Evolutionary conservation across 768 basidiomycete species (phyloP).

Genomic region (Termitomyces sp.): DNA sequence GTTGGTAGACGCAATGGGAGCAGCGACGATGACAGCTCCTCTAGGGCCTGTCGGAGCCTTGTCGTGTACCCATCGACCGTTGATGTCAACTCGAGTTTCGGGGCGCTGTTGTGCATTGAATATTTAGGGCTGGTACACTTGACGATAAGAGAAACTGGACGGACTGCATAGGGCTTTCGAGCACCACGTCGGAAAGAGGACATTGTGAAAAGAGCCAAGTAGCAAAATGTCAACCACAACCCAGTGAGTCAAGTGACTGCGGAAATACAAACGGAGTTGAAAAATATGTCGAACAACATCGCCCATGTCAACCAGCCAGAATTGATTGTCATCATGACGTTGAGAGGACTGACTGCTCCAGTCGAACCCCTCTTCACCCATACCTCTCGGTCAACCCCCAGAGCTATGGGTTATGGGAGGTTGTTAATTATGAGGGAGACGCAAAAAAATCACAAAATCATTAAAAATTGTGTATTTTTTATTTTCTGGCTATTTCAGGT

Average conservation of each 20-base stretch:
- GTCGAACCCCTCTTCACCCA: too few species aligned
- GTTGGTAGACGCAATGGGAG: conserved; percentile 34
- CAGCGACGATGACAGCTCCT: conserved; percentile 16
- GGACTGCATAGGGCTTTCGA: conserved; percentile 1
- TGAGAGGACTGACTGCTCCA: too few species aligned
- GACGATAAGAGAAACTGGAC: not conserved
- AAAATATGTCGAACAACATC: too few species aligned
- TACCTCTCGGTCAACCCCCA: too few species aligned
- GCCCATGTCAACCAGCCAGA: too few species aligned
- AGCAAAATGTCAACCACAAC: conserved; percentile 5
- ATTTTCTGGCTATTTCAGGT: too few species aligned
- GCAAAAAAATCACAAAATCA: too few species aligned
- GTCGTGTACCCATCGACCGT: conserved; percentile 76
- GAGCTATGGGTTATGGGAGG: too few species aligned
- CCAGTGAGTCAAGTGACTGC: conserved; percentile 3
- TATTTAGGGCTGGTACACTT: not conserved
- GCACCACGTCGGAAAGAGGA: conserved; percentile 5
- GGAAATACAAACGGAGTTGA: conserved; percentile 17
- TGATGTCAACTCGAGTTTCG: conserved; percentile 35
- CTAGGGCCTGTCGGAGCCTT: conserved; percentile 48
- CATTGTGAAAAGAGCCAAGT: not conserved
- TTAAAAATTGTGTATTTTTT: too few species aligned
- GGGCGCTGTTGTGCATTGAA: not conserved
- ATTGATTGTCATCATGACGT: too few species aligned
- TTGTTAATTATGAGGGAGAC: too few species aligned